Evolutionary conservation across 2,329 filamentous ascomycete species (phyloP).

Genomic region (Fusarium sublunatum): DNA sequence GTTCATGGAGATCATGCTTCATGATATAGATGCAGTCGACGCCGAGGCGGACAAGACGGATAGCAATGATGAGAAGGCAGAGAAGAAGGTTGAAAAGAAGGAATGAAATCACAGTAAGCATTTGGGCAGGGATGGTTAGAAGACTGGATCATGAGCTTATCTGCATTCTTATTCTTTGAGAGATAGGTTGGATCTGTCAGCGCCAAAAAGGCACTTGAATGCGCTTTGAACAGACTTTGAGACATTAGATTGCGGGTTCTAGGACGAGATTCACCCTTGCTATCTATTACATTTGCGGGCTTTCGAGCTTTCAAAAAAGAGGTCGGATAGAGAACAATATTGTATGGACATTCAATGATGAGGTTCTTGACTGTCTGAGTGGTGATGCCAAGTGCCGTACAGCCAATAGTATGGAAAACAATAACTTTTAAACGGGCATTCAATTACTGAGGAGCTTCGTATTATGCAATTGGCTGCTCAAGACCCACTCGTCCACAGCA

Average conservation of each 20-base stretch:
- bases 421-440: no score
- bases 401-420: no score
- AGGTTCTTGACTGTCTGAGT: neutral
- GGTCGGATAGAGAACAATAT: neutral
- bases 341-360: neutral
- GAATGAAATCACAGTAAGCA: slow-evolving; percentile 15
- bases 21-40: slow-evolving; percentile 15
- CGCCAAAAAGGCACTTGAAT: slow-evolving; percentile 1
- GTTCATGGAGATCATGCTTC: slow-evolving; percentile 17
- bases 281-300: slow-evolving; percentile 12
- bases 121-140: neutral
- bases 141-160: slow-evolving; percentile 1
- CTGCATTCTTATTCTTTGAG: slow-evolving; percentile 11
- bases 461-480: slow-evolving; percentile 24
- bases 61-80: neutral
- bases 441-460: neutral
- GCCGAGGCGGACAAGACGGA: neutral
- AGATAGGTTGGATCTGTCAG: slow-evolving; percentile 18
- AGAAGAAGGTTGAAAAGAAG: slow-evolving; percentile 2
- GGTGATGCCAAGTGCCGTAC: no score
- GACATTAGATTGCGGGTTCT: slow-evolving; percentile 8
- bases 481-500: neutral
- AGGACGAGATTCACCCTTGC: slow-evolving; percentile 23
- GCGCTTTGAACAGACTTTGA: slow-evolving; percentile 15
- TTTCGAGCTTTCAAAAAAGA: neutral